These are phyloP conservation scores for Aspergillus sp. DNA, from an alignment of 2,329 filamentous ascomycete species.

Conservation along the genomic window DNA sequence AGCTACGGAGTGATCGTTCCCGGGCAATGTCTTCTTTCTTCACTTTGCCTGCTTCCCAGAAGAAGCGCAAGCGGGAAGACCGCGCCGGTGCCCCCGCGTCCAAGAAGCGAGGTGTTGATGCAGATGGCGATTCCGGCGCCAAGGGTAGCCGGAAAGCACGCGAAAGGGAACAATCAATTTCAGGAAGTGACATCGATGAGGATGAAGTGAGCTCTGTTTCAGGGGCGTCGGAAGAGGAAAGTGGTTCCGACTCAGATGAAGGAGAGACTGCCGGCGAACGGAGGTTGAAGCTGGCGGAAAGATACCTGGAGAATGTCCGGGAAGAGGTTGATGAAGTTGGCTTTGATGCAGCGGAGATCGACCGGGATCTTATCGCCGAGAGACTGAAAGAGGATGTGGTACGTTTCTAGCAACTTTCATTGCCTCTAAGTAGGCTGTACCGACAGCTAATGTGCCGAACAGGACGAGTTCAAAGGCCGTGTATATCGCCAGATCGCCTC, in stretches of 20 bases:
- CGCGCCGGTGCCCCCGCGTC: slow-evolving; percentile 40
- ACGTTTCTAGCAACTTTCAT: slow-evolving; percentile 24
- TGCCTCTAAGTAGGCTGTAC: background rate
- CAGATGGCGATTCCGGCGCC: slow-evolving; percentile 27
- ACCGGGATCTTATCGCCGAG: slow-evolving; percentile 87
- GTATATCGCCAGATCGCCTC: slow-evolving; percentile 78
- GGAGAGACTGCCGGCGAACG: slow-evolving; percentile 86
- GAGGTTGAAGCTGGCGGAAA: slow-evolving; percentile 80
- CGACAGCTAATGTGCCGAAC: slow-evolving; percentile 14
- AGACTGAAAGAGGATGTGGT: slow-evolving; percentile 84
- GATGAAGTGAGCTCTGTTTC: slow-evolving; percentile 54
- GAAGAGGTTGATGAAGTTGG: slow-evolving; percentile 78
- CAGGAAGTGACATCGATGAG: slow-evolving; percentile 73
- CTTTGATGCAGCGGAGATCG: slow-evolving; percentile 92
- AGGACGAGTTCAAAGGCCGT: slow-evolving; percentile 82
- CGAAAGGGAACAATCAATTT: slow-evolving; percentile 75
- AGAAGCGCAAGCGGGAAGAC: slow-evolving; percentile 79
- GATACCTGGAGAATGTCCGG: slow-evolving; percentile 87
- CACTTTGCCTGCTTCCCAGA: slow-evolving; percentile 78
- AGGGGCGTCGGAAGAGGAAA: slow-evolving; percentile 46
- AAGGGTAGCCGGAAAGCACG: slow-evolving; percentile 45
- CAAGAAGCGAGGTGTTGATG: slow-evolving; percentile 45
- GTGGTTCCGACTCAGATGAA: slow-evolving; percentile 67
- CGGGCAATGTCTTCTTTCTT: slow-evolving; percentile 90
- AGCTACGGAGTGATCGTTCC: background rate